Evolutionary conservation across 805 yeast genomes (phyloP).

Genomic region (Ogataea neopini): DNA sequence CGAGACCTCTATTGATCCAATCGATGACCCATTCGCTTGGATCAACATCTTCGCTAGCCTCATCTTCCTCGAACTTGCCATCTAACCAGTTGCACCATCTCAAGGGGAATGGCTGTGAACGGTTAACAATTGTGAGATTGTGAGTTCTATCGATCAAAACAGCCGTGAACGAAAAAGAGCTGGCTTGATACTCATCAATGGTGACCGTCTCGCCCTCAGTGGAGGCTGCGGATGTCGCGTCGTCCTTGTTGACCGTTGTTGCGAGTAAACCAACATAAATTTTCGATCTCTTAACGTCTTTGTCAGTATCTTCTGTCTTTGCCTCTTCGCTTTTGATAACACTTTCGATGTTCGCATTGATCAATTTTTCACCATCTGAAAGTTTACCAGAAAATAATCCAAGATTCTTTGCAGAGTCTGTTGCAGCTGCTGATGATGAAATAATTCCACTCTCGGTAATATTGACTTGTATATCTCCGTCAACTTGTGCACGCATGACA

Average conservation of each 20-base stretch:
- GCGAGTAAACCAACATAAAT: slow-evolving; percentile 37
- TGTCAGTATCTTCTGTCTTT: background rate
- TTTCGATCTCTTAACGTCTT: slow-evolving; percentile 24
- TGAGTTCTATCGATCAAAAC: slow-evolving; percentile 79
- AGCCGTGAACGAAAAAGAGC: slow-evolving; percentile 73
- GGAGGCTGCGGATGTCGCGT: slow-evolving; percentile 6
- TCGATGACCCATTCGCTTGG: slow-evolving; percentile 82
- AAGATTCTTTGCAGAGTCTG: slow-evolving; percentile 44
- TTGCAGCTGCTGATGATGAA: slow-evolving; percentile 30
- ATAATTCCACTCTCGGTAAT: slow-evolving; percentile 53
- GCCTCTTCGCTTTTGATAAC: slow-evolving; percentile 40
- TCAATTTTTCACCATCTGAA: slow-evolving; percentile 84
- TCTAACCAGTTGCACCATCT: slow-evolving; percentile 95
- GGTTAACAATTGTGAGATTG: slow-evolving; percentile 67
- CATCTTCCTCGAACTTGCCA: slow-evolving; percentile 34
- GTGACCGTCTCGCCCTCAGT: slow-evolving; percentile 35
- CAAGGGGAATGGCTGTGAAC: slow-evolving; percentile 87
- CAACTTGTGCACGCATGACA: slow-evolving; percentile 69
- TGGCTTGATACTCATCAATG: slow-evolving; percentile 48
- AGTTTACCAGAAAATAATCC: slow-evolving; percentile 74
- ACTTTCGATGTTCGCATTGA: slow-evolving; percentile 82
- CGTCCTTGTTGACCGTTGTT: slow-evolving; percentile 27
- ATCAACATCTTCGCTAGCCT: slow-evolving; percentile 45
- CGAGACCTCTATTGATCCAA: slow-evolving; percentile 80
- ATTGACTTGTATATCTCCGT: slow-evolving; percentile 68